These are phyloP conservation scores for Yarrowia deformans DNA, from an alignment of 805 yeast genomes.

Conservation along the genomic window DNA sequence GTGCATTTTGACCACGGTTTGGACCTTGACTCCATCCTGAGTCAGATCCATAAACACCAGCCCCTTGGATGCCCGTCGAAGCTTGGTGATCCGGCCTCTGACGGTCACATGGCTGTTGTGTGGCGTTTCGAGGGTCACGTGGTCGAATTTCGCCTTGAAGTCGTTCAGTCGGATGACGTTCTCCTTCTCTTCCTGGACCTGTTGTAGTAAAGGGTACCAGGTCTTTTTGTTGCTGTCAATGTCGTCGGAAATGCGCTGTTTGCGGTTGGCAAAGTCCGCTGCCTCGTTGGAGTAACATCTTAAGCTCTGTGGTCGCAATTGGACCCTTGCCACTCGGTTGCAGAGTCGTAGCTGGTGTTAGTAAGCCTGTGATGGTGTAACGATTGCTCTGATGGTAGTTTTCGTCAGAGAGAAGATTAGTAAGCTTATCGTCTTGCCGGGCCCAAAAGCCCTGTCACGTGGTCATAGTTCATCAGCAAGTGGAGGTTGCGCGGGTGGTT, in stretches of 20 bases:
- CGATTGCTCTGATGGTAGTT: neutral
- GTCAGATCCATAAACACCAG: conserved; percentile 71
- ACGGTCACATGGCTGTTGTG: conserved; percentile 44
- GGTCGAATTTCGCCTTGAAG: conserved; percentile 22
- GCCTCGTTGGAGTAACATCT: conserved; percentile 1
- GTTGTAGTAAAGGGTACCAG: conserved; percentile 40
- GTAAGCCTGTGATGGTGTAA: neutral
- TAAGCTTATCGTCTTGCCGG: conserved; percentile 1
- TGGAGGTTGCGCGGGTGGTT: neutral
- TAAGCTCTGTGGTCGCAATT: neutral
- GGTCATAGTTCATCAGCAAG: conserved; percentile 8
- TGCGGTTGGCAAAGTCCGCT: conserved; percentile 42
- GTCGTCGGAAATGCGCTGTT: conserved; percentile 25
- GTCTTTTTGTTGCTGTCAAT: neutral
- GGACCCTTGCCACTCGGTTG: neutral
- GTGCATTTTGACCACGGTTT: conserved; percentile 66
- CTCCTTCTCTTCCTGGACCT: conserved; percentile 4
- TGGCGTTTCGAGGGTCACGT: conserved; percentile 6
- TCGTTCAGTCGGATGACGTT: conserved; percentile 39
- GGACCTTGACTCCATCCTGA: conserved; percentile 67
- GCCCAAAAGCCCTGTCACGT: conserved; percentile 1
- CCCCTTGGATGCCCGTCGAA: conserved; percentile 72
- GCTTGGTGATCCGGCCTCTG: conserved; percentile 65
- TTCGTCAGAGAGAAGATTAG: conserved; percentile 39
- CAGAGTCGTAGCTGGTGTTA: conserved; percentile 21